Evolutionary conservation across 169 alveolate species (phyloP).

Genomic region (Plasmodium gallinaceum): DNA sequence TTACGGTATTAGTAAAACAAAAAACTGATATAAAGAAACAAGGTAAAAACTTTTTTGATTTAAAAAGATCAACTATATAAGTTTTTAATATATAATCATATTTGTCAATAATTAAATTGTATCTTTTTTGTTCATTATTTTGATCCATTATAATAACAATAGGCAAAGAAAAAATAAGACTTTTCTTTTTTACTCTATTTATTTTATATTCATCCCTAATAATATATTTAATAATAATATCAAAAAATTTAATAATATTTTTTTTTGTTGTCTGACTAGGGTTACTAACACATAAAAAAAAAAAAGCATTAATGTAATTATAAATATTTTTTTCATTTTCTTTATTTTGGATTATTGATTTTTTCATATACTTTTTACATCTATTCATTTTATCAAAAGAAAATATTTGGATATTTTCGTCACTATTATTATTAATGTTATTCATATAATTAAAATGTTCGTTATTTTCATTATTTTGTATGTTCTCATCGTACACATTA

Average conservation of each 20-base stretch:
- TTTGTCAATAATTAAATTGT: slow-evolving; percentile 42
- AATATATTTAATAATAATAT: slow-evolving; percentile 43
- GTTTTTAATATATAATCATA: slow-evolving; percentile 72
- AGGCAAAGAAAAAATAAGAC: slow-evolving; percentile 46
- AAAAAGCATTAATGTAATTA: slow-evolving; percentile 26
- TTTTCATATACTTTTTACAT: slow-evolving; percentile 26
- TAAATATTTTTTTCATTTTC: slow-evolving; percentile 33
- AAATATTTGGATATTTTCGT: neutral
- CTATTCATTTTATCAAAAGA: neutral
- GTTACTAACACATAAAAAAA: slow-evolving; percentile 59
- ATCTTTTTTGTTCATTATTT: slow-evolving; percentile 45
- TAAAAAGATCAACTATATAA: slow-evolving; percentile 47
- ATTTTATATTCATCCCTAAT: slow-evolving; percentile 63
- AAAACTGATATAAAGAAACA: slow-evolving; percentile 39
- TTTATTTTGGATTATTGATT: slow-evolving; percentile 11
- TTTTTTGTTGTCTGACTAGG: slow-evolving; percentile 39
- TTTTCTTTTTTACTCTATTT: slow-evolving; percentile 53
- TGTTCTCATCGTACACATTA: slow-evolving; percentile 1
- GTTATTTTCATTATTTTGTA: neutral
- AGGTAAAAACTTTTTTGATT: slow-evolving; percentile 22
- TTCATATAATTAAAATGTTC: neutral
- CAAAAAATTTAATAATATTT: slow-evolving; percentile 39
- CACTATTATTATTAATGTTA: neutral
- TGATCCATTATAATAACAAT: slow-evolving; percentile 39
- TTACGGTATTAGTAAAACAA: slow-evolving; percentile 45